phyloP scores from a whole-genome alignment of 2,329 filamentous ascomycete genomes.

The Trichoderma lentiforme region DNA sequence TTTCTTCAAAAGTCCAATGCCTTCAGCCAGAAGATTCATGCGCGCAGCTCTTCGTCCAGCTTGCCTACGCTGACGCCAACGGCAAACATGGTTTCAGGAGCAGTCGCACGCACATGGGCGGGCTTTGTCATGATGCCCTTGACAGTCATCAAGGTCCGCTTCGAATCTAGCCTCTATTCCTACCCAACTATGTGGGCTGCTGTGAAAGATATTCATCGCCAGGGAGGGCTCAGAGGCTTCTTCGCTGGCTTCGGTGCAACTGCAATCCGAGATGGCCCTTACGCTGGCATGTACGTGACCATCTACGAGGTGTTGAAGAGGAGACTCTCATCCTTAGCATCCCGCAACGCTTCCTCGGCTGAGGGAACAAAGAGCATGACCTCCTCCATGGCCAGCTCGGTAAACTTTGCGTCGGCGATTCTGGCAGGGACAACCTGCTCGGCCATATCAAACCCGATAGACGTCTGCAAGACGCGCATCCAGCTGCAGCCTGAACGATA shows the following conservation, averaged over 20 bases:
- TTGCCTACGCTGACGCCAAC: constrained; percentile 80
- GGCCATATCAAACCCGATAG: constrained; percentile 90
- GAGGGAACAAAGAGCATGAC: constrained; percentile 29
- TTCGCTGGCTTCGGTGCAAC: constrained; percentile 94
- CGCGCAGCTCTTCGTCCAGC: constrained; percentile 56
- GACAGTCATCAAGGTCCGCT: constrained; percentile 94
- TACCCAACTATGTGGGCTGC: constrained; percentile 76
- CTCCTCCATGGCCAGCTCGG: constrained; percentile 48
- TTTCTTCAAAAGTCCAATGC: constrained; percentile 40
- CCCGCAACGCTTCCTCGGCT: constrained; percentile 13
- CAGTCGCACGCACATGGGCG: constrained; percentile 76
- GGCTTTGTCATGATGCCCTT: constrained; percentile 93
- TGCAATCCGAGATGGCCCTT: constrained; percentile 89
- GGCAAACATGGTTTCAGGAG: constrained; percentile 82
- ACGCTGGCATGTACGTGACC: constrained; percentile 89
- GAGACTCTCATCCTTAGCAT: constrained; percentile 41
- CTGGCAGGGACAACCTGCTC: constrained; percentile 80
- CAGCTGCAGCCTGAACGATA: constrained; percentile 85
- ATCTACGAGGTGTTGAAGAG: constrained; percentile 86
- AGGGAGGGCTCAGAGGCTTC: constrained; percentile 76
- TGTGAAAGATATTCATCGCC: constrained; percentile 67
- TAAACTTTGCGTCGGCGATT: constrained; percentile 84
- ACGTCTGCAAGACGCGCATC: constrained; percentile 91
- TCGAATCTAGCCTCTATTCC: constrained; percentile 81
- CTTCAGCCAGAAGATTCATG: constrained; percentile 24